phyloP scores from a whole-genome alignment of 371 early-diverging fungal species.

The Mucor circinelloides region DNA sequence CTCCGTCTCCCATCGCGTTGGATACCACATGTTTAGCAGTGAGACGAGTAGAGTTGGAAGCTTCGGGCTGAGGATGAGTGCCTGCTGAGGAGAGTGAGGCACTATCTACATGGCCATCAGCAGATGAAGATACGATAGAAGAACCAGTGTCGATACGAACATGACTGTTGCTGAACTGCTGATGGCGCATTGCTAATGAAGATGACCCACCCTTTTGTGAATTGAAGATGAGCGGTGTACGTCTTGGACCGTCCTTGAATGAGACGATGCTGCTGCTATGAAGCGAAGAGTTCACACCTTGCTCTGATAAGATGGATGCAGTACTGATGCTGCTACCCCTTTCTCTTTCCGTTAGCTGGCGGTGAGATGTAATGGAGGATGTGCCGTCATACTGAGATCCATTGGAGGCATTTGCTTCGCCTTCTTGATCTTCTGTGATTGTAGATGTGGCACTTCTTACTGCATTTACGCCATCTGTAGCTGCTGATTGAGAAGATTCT shows the following conservation, averaged over 20 bases:
- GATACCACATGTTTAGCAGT: conserved; percentile 2
- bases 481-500: not conserved
- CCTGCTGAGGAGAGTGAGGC: conserved; percentile 3
- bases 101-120: not conserved
- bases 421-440: conserved; percentile 8
- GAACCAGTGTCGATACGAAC: not conserved
- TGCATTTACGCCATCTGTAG: not conserved
- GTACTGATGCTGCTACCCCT: conserved; percentile 8
- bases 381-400: not conserved
- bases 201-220: not conserved
- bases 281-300: not conserved
- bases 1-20: conserved; percentile 12
- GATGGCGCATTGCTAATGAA: not conserved
- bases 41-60: conserved; percentile 1
- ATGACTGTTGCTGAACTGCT: not conserved
- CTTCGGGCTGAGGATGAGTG: not conserved
- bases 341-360: not conserved
- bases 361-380: not conserved
- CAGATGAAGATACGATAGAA: not conserved
- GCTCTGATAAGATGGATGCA: conserved; percentile 2
- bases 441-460: not conserved
- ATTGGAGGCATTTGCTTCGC: not conserved
- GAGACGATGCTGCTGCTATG: conserved; percentile 8
- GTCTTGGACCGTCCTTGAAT: conserved; percentile 15
- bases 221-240: not conserved